Evolutionary conservation across 164 flowering plant species (phyloP), one percentile per base, ranked within the genome.

Genomic region (Echeveria elegans): DNA sequence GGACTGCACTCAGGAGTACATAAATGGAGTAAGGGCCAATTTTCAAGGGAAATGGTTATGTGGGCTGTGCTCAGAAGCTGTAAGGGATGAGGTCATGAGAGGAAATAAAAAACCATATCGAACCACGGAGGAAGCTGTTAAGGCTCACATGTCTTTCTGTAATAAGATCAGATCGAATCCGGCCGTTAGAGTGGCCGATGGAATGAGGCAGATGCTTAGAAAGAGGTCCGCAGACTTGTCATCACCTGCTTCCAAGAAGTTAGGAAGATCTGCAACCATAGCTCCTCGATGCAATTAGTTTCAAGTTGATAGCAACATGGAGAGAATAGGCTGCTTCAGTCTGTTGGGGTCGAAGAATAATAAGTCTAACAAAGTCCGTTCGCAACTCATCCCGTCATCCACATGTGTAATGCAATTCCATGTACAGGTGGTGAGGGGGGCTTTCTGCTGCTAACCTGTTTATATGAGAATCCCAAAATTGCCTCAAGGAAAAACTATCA

Each of bases 1-100:
- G 48, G 98, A 93, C 26, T 93, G 98, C 76, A 93, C 98, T n/a
- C 85, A 81, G 69, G 89, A 86, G 15, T 93, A 93, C 73, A 93
- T 93, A 12, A 76, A 68, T 34, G 78, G 77, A 41, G 90, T 93
- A 67, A 87, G 82, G 75, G 74, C 82, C 8, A 88, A 84, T 37
- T 93, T 93, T 58, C 84, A 80, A 2, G 98, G 89, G 28, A 88
- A 88, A 81, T 93, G 96, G 96, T 81, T 93, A 11, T 93, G 98
- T 73, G 97, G 98, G 56, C 69, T 90, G 67, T 93, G 98, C 75
- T 88, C 97, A 21, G 94, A 86, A 67, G 98, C 98, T 0, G 97
- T 90, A 0, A 79, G 83, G 68, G 94, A 93, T 70, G 98, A 93
- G 69, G 81, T 81, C 0, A 76, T 60, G 26, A 79, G 83, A 70